phyloP scores from a whole-genome alignment of 1,284 basidiomycete species.

The Crucibulum cyathiforme region DNA sequence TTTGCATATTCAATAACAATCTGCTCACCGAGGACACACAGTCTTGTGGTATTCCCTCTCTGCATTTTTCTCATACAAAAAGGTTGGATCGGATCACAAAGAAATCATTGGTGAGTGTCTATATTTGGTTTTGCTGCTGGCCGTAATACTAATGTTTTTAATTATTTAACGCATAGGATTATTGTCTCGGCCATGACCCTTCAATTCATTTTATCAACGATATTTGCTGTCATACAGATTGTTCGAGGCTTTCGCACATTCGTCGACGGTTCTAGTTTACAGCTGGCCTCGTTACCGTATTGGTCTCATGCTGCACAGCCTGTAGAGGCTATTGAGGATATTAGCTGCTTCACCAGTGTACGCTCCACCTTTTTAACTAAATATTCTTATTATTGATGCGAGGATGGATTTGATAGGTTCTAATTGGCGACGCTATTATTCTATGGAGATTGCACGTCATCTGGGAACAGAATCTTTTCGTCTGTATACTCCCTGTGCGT shows the following conservation, averaged over 20 bases:
- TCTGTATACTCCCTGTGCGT: background rate
- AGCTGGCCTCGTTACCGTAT: background rate
- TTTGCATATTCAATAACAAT: background rate
- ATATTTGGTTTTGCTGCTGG: background rate
- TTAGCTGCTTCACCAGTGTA: background rate
- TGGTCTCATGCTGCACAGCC: background rate
- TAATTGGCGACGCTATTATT: background rate
- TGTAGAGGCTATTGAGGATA: background rate
- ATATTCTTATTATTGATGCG: background rate
- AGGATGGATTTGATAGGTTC: background rate
- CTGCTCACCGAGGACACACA: background rate
- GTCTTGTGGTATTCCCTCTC: background rate
- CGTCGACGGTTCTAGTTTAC: background rate
- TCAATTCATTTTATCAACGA: background rate
- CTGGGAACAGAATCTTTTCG: background rate
- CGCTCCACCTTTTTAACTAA: background rate
- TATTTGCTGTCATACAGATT: background rate
- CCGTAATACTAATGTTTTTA: background rate
- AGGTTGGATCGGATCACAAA: background rate
- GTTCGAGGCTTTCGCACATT: background rate
- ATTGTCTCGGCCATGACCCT: background rate
- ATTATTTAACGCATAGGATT: background rate
- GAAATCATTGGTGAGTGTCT: background rate
- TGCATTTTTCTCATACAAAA: background rate
- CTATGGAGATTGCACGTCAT: background rate